Conservation (phyloP, 2,329 filamentous ascomycete genomes). For the Kalmusia sp. region DNA sequence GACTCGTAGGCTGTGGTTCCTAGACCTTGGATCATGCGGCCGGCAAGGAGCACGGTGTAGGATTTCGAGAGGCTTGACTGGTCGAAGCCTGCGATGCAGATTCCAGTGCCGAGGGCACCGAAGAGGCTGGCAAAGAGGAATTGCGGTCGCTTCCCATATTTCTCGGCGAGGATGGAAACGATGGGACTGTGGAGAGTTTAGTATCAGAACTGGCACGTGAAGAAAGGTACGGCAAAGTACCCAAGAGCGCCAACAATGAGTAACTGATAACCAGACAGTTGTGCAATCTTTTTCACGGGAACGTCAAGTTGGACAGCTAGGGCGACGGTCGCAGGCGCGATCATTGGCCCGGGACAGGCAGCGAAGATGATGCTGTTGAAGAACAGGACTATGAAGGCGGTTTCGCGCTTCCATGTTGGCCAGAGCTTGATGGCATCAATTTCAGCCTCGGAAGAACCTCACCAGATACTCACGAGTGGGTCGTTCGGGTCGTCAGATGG, state of each 20-base stretch:
- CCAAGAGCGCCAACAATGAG: constrained; percentile 32
- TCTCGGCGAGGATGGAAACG: constrained; percentile 43
- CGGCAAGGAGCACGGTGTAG: constrained; percentile 42
- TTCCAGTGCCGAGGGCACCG: constrained; percentile 39
- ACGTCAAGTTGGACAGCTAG: constrained; percentile 26
- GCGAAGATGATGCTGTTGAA: constrained; percentile 35
- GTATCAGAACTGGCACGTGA: no score
- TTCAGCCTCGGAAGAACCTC: not conserved
- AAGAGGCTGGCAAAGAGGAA: constrained; percentile 41
- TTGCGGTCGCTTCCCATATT: constrained; percentile 45
- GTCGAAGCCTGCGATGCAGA: constrained; percentile 38
- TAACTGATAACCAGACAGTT: constrained; percentile 32
- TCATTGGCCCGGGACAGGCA: constrained; percentile 31
- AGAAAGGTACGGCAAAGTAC: constrained; percentile 5
- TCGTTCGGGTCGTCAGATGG: constrained; percentile 32
- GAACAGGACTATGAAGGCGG: constrained; percentile 27
- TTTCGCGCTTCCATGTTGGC: constrained; percentile 32
- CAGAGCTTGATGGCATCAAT: constrained; percentile 21
- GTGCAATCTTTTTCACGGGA: constrained; percentile 30
- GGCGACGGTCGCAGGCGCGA: constrained; percentile 30
- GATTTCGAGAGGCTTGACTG: constrained; percentile 21
- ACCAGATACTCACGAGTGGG: constrained; percentile 22
- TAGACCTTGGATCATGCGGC: constrained; percentile 41
- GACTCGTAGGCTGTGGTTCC: constrained; percentile 44
- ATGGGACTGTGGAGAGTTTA: constrained; percentile 20